phyloP scores from a whole-genome alignment of 192 early-diverging fungal species.

The Backusella australiensis region DNA sequence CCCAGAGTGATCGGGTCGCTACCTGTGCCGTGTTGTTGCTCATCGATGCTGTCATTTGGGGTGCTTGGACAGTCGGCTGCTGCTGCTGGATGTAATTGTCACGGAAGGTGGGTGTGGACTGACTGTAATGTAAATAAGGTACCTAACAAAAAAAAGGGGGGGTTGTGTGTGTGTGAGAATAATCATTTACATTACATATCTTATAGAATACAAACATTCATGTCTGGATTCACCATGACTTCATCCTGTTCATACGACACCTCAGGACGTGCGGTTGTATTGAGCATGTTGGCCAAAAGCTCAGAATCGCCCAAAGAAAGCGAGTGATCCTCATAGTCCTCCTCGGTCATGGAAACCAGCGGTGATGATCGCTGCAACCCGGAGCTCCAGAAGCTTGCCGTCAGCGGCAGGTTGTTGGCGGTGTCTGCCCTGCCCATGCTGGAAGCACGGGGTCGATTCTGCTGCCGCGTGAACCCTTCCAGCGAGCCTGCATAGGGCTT shows the following conservation, averaged over 20 bases:
- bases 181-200: not conserved
- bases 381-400: not conserved
- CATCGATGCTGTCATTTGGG: not conserved
- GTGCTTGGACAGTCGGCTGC: not conserved
- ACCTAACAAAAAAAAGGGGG: not conserved
- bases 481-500: not conserved
- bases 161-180: not conserved
- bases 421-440: slow-evolving; percentile 4
- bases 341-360: not conserved
- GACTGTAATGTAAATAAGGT: not conserved
- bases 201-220: not conserved
- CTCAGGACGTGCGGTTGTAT: not conserved
- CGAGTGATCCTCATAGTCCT: not conserved
- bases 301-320: slow-evolving; percentile 25
- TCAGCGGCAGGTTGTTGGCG: not conserved
- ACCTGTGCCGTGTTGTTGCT: slow-evolving; percentile 30
- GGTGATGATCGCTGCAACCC: not conserved
- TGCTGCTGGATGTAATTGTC: not conserved
- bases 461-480: not conserved
- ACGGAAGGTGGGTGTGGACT: not conserved
- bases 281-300: slow-evolving; percentile 17
- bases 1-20: slow-evolving; percentile 91
- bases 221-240: not conserved
- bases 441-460: not conserved
- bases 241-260: not conserved